These are phyloP conservation scores for Lichenothelia convexa DNA, from an alignment of 495 filamentous ascomycete species.

Conservation along the genomic window DNA sequence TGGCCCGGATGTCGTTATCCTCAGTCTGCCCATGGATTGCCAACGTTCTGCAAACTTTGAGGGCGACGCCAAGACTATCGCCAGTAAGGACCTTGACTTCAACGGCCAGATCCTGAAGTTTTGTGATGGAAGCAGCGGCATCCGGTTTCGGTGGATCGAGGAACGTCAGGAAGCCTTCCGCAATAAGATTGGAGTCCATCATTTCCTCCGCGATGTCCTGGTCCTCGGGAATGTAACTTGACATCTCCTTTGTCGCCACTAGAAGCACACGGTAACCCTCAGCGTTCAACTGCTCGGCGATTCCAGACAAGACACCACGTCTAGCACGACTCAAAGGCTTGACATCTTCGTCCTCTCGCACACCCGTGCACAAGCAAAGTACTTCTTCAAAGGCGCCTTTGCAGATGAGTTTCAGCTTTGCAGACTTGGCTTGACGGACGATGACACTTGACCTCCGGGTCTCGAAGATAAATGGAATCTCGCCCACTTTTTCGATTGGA, in stretches of 20 bases:
- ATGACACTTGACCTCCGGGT: constrained; percentile 1
- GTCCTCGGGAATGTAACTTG: not conserved
- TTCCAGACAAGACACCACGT: not conserved
- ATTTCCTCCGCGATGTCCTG: not conserved
- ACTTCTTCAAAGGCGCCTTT: not conserved
- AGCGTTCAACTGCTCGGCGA: not conserved
- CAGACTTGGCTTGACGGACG: not conserved
- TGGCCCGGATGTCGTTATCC: not conserved
- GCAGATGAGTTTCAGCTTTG: not conserved
- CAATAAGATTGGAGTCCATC: not conserved
- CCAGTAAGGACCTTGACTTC: constrained; percentile 3
- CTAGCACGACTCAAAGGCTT: not conserved
- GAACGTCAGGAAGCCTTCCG: constrained; percentile 1
- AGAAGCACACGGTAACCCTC: not conserved
- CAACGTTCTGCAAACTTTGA: constrained; percentile 1
- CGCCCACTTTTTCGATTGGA: not conserved
- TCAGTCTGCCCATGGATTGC: not conserved
- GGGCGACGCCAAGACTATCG: constrained; percentile 1
- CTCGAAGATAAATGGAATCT: constrained; percentile 3
- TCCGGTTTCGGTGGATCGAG: constrained; percentile 3
- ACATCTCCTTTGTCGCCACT: not conserved
- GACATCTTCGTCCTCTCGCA: not conserved
- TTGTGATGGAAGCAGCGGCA: not conserved
- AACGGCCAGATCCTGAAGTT: not conserved
- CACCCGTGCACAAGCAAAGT: not conserved